Percentiles rank a stretch among this genome's conserved stretches.
Evolutionary conservation across 2,329 filamentous ascomycete species (phyloP).

Genomic region (Massarina eburnea): DNA sequence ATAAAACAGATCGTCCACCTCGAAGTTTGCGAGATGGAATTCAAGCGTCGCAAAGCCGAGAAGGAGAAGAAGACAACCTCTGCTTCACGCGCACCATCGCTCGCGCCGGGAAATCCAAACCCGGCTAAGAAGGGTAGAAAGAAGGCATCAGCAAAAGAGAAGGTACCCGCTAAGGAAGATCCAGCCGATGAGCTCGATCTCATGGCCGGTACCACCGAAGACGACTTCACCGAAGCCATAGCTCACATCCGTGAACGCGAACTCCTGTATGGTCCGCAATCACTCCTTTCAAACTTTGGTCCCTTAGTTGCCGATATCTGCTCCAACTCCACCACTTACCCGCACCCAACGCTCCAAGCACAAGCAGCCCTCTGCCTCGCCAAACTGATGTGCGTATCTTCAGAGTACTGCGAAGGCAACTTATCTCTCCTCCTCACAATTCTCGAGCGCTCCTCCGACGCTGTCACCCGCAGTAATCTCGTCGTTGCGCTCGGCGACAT

Average conservation of each 20-base stretch:
- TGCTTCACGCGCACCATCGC: constrained; percentile 34
- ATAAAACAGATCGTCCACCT: constrained; percentile 99
- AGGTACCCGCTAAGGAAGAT: constrained; percentile 58
- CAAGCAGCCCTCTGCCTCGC: constrained; percentile 92
- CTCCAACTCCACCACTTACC: constrained; percentile 85
- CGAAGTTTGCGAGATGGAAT: constrained; percentile 95
- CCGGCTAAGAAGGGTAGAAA: constrained; percentile 45
- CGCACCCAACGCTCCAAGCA: constrained; percentile 85
- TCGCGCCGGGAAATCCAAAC: constrained; percentile 28
- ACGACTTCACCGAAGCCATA: constrained; percentile 89
- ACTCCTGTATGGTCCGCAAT: constrained; percentile 78
- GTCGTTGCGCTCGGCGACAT: constrained; percentile 97
- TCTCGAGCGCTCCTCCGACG: constrained; percentile 89
- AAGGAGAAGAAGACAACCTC: constrained; percentile 68
- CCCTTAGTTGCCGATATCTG: constrained; percentile 92
- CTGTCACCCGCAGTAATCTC: constrained; percentile 91
- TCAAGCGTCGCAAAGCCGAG: constrained; percentile 92
- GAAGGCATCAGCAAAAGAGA: constrained; percentile 46
- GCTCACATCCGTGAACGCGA: constrained; percentile 82
- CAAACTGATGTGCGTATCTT: constrained; percentile 98
- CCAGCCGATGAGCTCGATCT: constrained; percentile 84
- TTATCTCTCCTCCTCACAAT: constrained; percentile 94
- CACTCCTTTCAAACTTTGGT: constrained; percentile 86
- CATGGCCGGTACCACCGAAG: constrained; percentile 93
- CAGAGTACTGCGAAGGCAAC: constrained; percentile 93